These are phyloP conservation scores for Giardia duodenalis DNA, from an alignment of 208 protist genomes.

Conservation along the genomic window DNA sequence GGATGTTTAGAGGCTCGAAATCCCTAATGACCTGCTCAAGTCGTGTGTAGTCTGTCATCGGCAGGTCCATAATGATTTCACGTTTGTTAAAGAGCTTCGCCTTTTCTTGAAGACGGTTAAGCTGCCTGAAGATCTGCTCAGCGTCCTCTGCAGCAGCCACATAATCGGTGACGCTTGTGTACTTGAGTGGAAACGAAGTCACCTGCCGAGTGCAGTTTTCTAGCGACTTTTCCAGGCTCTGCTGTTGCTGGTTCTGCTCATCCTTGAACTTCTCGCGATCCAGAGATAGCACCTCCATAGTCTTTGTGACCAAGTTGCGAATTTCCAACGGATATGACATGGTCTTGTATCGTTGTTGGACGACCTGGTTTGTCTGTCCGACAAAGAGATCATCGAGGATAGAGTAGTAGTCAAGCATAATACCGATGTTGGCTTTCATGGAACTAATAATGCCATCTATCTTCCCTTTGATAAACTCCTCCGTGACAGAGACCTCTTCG, in stretches of 20 bases:
- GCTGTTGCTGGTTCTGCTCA: background rate
- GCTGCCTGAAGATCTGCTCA: background rate
- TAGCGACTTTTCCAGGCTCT: background rate
- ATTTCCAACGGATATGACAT: conserved; percentile 6
- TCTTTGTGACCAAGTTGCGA: conserved; percentile 14
- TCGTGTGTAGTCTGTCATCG: conserved; percentile 7
- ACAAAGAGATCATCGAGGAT: conserved; percentile 22
- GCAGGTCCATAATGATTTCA: background rate
- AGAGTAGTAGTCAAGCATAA: conserved; percentile 7
- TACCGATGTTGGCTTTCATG: conserved; percentile 2
- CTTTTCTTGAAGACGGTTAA: background rate
- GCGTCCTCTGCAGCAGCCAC: background rate
- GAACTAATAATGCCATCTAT: background rate
- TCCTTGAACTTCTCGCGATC: conserved; percentile 24
- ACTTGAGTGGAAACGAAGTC: conserved; percentile 1
- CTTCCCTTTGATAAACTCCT: conserved; percentile 17
- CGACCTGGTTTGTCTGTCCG: background rate
- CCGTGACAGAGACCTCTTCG: background rate
- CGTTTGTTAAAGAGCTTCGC: conserved; percentile 1
- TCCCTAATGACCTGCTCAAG: background rate
- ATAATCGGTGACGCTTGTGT: background rate
- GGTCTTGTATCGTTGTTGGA: background rate
- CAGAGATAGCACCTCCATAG: background rate
- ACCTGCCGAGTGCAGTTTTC: background rate
- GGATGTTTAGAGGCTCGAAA: background rate